phyloP scores from a whole-genome alignment of 306 rosid genomes.

The Glycine latifolia region DNA sequence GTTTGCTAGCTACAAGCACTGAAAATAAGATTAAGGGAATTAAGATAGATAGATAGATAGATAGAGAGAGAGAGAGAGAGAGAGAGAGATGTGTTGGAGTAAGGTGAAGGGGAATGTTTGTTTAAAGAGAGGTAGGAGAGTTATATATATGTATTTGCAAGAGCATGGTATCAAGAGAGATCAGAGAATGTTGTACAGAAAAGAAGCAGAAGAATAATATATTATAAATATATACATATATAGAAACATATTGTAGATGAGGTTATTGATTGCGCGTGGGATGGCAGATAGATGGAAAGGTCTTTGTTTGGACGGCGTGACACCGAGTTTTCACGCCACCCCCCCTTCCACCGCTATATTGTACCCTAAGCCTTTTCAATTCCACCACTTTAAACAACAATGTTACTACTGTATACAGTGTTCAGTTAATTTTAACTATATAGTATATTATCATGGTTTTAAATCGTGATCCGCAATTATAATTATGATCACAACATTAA shows the following conservation, averaged over 20 bases:
- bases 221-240: conserved; percentile 30
- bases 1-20: conserved; percentile 17
- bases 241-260: conserved; percentile 32
- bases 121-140: conserved; percentile 35
- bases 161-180: neutral
- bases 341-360: conserved; percentile 62
- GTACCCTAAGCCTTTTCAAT: conserved; percentile 49
- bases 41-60: neutral
- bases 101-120: conserved; percentile 46
- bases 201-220: conserved; percentile 50
- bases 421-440: neutral
- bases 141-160: conserved; percentile 33
- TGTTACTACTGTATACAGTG: neutral
- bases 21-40: neutral
- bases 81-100: conserved; percentile 31
- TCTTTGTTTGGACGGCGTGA: conserved; percentile 96
- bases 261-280: conserved; percentile 96
- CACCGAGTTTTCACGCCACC: conserved; percentile 92
- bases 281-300: conserved; percentile 70
- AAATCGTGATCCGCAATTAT: too few species aligned
- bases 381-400: conserved; percentile 45
- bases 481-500: too few species aligned
- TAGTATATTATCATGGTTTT: neutral
- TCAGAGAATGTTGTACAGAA: conserved; percentile 51
- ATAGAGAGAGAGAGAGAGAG: neutral